Evolutionary conservation across 2,329 filamentous ascomycete genomes (phyloP), one percentile per base, ranked within the genome.

Genomic region (Calonectria hongkongensis): DNA sequence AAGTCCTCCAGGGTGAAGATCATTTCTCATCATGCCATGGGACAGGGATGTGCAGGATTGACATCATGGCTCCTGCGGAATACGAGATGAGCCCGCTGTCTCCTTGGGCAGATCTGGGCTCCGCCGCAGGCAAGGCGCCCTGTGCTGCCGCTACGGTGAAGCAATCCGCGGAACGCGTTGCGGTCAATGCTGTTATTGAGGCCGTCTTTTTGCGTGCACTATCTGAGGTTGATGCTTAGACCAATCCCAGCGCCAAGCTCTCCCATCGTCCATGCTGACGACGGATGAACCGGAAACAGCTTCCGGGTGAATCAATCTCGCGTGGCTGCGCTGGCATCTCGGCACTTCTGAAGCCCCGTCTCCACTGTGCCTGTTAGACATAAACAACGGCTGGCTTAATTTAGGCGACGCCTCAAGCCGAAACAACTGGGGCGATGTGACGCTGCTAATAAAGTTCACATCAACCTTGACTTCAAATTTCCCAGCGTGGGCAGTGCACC

Each of bases 381-480:
- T 41, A 27, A 41, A 41, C 54, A 41, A 60, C 54, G 36, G 21
- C 15, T 21, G 41, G 54, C 54, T 60, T 41, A 60, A 60, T 60
- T 60, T 60, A 41, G 54, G 25, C 13, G 28, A 16, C 33, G 13
- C 2, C 28, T 21, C 30, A 36, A 33, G 13, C 16, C 21, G 36
- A 56, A 56, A 4, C 54, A 36, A 21, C 6, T 60, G 54, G 33
- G 54, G 54, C 54, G 30, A 25, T 60, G 33, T 33, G 39, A 60
- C 54, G 21, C 39, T 39, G 54, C 36, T 41, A 60, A 60, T 60
- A 60, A 41, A 10, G 54, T 60, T 60, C 39, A 33, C 54, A 41
- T 60, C 27, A 39, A 27, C 54, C 54, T 60, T 28, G 33, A 27
- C 54, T 30, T 60, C 54, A 60, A 60, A 60, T 60, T 60, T 60